Evolutionary conservation across 2,329 filamentous ascomycete genomes (phyloP), one percentile per base, ranked within the genome.

Genomic region (Clonostachys chloroleuca): DNA sequence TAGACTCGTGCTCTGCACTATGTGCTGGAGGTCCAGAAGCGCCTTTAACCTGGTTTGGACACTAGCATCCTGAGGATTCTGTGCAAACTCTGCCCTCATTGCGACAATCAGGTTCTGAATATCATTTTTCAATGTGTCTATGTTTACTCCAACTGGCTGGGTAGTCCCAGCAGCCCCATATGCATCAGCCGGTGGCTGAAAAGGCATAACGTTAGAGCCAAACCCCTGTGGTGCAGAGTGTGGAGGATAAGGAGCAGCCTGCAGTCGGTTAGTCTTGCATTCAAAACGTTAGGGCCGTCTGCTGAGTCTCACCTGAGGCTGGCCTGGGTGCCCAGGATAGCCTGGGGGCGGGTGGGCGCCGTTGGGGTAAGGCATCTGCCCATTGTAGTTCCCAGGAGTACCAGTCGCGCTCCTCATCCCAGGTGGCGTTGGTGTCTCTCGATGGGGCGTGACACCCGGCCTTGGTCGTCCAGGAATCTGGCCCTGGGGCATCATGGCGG

Each of bases 1-100:
- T 63, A 96, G 76, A 61, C 85, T 84, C 66, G 90, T 87, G 56
- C 78, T 85, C 65, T 88, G 83, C 61, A 96, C 74, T 56, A 78
- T 83, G 50, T 57, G 59, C 71, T 95, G 89, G 54, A 97, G 79
- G 66, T 94, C 89, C 67, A 92, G 74, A 57, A 96, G 80, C 52
- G 91, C 90, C 70, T 89, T 88, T 61, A 96, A 74, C 69, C 87
- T 89, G 61, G 82, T 85, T 64, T 89, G 86, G 62, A 89, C 78
- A 68, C 83, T 81, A 67, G 77, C 69, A 73, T 96, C 88, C 74
- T 85, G 81, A 51, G 87, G 86, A 64, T 84, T 89, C 54, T 81
- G 81, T 54, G 86, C 84, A 70, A 89, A 87, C 60, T 91, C 86
- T 55, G 78, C 76, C 69, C 86, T 86, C 54, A 86, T 84, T 56